Conservation (phyloP, 2,329 filamentous ascomycete species). For the Pseudocercospora fuligena region DNA sequence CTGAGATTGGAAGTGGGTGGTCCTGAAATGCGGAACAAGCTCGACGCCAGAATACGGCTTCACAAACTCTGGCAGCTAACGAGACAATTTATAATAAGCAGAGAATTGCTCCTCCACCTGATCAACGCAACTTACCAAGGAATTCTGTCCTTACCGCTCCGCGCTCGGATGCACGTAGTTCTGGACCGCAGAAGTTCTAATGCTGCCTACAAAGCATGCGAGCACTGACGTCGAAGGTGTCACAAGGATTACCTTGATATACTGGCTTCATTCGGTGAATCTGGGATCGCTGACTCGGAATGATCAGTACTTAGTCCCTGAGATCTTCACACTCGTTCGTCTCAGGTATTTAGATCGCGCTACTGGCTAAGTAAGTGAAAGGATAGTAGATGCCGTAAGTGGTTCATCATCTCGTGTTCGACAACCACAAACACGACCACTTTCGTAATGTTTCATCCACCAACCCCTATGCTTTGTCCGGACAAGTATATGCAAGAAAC, state of each 20-base stretch:
- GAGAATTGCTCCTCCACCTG: neutral
- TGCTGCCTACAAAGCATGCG: constrained; percentile 5
- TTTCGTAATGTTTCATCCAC: neutral
- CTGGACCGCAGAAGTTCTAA: neutral
- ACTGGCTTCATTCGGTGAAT: too few relatives aligned
- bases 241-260: constrained; percentile 9
- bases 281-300: neutral
- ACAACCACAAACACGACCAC: too few relatives aligned
- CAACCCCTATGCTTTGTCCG: neutral
- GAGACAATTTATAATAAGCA: constrained; percentile 5
- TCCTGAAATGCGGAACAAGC: constrained; percentile 2
- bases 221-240: constrained; percentile 8
- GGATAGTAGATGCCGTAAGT: neutral
- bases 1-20: neutral
- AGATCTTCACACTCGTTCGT: neutral
- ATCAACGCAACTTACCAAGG: neutral
- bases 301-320: neutral
- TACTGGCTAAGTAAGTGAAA: neutral
- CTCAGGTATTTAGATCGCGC: neutral
- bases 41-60: neutral
- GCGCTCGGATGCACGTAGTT: neutral
- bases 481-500: neutral
- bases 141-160: neutral
- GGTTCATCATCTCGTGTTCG: neutral
- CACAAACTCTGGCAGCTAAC: neutral